Conservation (phyloP, 2,329 filamentous ascomycete species). For the Colletotrichum brevisporum region DNA sequence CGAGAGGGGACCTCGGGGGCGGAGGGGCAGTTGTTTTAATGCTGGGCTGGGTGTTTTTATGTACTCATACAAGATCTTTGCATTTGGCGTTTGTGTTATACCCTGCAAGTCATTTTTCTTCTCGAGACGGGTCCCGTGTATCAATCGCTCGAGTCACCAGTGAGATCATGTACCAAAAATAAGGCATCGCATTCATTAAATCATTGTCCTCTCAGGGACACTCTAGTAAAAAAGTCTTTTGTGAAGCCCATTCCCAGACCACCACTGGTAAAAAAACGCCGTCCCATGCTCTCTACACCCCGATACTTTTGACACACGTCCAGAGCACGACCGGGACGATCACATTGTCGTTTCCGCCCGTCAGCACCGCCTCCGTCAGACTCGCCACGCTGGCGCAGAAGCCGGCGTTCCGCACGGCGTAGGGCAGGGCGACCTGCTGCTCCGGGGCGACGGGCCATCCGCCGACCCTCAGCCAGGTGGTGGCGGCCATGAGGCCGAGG, state of each 20-base stretch:
- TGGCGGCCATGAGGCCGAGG: constrained; percentile 77
- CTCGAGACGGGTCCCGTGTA: too few relatives aligned
- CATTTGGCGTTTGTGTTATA: too few relatives aligned
- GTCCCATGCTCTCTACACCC: constrained; percentile 57
- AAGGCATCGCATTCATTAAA: constrained; percentile 28
- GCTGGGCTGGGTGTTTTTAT: too few relatives aligned
- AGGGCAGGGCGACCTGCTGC: constrained; percentile 69
- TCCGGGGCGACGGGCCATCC: constrained; percentile 81
- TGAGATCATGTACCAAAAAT: neutral
- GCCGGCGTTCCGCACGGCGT: constrained; percentile 77
- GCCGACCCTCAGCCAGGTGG: constrained; percentile 81
- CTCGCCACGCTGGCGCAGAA: constrained; percentile 86
- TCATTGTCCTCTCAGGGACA: constrained; percentile 27
- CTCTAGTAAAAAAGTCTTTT: constrained; percentile 21
- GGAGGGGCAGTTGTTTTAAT: too few relatives aligned
- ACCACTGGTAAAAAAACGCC: constrained; percentile 22
- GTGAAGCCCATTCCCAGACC: constrained; percentile 4
- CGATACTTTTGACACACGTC: constrained; percentile 87
- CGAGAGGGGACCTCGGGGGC: too few relatives aligned
- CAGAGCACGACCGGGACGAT: constrained; percentile 94
- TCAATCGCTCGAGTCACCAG: too few relatives aligned
- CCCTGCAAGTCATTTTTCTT: too few relatives aligned
- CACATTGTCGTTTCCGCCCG: constrained; percentile 98
- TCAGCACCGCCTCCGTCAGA: constrained; percentile 93
- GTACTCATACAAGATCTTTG: too few relatives aligned